phyloP scores from a whole-genome alignment of 2,329 filamentous ascomycete genomes.

The Tolypocladium cylindrosporum region DNA sequence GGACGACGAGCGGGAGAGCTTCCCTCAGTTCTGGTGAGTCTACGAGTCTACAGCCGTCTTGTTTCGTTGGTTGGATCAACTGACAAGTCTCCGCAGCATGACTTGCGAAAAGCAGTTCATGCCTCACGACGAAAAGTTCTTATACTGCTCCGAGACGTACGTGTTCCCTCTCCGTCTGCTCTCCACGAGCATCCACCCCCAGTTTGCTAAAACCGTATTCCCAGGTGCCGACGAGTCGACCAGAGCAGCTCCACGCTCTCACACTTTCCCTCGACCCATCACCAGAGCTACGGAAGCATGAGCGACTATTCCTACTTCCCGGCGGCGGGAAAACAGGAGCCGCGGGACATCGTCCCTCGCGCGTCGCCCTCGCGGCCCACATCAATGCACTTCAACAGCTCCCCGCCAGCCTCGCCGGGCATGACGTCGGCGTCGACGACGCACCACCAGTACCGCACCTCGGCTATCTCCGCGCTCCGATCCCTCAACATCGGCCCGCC shows the following conservation, averaged over 20 bases:
- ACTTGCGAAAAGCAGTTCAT: conserved; percentile 58
- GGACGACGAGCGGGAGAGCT: conserved; percentile 51
- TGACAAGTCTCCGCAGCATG: conserved; percentile 36
- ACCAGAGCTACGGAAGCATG: conserved; percentile 18
- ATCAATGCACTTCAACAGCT: conserved; percentile 41
- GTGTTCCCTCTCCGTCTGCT: conserved; percentile 16
- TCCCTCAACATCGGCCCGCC: conserved; percentile 43
- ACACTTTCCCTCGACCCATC: conserved; percentile 13
- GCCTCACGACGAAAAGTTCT: conserved; percentile 42
- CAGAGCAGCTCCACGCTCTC: conserved; percentile 27
- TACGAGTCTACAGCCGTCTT: conserved; percentile 6
- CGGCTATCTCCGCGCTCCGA: conserved; percentile 44
- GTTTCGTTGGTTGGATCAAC: background rate
- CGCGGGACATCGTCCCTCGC: conserved; percentile 52
- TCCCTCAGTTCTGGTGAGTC: conserved; percentile 56
- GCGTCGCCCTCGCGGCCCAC: conserved; percentile 52
- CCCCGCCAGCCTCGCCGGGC: conserved; percentile 38
- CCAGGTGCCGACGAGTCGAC: conserved; percentile 45
- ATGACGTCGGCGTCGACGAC: conserved; percentile 12
- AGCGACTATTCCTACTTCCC: conserved; percentile 34
- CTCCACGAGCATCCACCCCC: background rate
- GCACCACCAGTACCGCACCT: conserved; percentile 30
- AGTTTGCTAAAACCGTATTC: conserved; percentile 10
- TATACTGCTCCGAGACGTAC: conserved; percentile 56
- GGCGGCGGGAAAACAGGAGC: conserved; percentile 36